phyloP scores from a whole-genome alignment of 2,329 filamentous ascomycete species.

The Harringtonia lauricola region DNA sequence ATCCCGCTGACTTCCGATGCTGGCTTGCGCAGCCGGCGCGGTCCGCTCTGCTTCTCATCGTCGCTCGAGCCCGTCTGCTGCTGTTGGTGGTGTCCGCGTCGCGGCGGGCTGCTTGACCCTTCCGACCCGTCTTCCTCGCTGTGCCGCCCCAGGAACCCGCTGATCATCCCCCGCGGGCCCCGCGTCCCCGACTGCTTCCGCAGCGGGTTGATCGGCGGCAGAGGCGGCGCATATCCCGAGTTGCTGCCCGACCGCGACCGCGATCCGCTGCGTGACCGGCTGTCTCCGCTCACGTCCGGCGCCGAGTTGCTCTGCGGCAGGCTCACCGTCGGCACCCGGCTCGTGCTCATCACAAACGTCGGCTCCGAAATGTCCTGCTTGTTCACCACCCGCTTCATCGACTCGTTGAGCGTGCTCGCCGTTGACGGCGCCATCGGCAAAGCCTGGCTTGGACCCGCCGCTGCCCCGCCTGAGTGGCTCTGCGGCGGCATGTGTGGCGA shows the following conservation, averaged over 20 bases:
- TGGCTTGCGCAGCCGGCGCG: conserved; percentile 31
- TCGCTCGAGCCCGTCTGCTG: conserved; percentile 21
- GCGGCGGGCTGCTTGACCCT: conserved; percentile 6
- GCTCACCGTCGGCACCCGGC: conserved; percentile 30
- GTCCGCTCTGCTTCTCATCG: conserved; percentile 28
- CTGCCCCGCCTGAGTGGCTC: conserved; percentile 19
- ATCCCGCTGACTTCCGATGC: conserved; percentile 25
- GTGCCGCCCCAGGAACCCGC: conserved; percentile 22
- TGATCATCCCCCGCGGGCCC: conserved; percentile 27
- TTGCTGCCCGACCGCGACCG: conserved; percentile 27
- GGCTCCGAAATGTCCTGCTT: conserved; percentile 41
- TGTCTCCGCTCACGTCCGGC: conserved; percentile 14
- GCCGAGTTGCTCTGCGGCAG: conserved; percentile 19
- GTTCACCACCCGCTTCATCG: conserved; percentile 29
- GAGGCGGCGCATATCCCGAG: conserved; percentile 28
- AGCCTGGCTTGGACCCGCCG: background rate
- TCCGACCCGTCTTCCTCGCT: conserved; percentile 19
- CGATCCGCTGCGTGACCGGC: conserved; percentile 25
- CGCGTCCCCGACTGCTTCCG: conserved; percentile 28
- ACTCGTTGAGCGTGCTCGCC: conserved; percentile 24
- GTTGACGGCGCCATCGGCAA: conserved; percentile 14
- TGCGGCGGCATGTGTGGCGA: conserved; percentile 38
- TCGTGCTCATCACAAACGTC: conserved; percentile 33
- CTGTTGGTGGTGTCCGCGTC: conserved; percentile 9
- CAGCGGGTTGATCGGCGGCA: conserved; percentile 49